A percentile compares a stretch with the other conserved stretches of the same genome.
These are phyloP conservation scores for Prunus campanulata DNA, from an alignment of 306 rosid genomes.

Conservation along the genomic window DNA sequence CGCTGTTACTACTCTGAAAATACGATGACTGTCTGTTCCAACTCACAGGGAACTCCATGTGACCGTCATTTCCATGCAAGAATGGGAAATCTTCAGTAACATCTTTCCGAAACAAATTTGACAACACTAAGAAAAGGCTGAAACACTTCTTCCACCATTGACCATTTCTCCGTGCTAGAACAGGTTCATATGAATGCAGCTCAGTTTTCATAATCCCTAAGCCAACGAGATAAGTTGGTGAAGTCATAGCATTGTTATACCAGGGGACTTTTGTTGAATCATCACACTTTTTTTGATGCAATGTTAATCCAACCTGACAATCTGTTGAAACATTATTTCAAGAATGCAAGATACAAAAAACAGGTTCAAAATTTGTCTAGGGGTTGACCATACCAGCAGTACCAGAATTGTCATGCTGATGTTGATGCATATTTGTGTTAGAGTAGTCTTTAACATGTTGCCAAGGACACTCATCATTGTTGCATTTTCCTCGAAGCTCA, in stretches of 20 bases:
- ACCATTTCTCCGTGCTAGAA: constrained; percentile 45
- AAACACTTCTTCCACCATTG: constrained; percentile 75
- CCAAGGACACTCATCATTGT: constrained; percentile 97
- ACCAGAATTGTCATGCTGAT: constrained; percentile 40
- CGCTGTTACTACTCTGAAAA: constrained; percentile 64
- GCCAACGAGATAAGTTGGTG: constrained; percentile 78
- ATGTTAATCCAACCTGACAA: constrained; percentile 39
- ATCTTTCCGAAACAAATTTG: constrained; percentile 53
- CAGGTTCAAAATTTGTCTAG: constrained; percentile 10
- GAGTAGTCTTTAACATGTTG: constrained; percentile 74
- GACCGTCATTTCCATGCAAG: constrained; percentile 51
- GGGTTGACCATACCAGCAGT: constrained; percentile 54
- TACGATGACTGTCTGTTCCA: constrained; percentile 65
- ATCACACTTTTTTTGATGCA: constrained; percentile 28
- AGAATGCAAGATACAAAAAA: constrained; percentile 15
- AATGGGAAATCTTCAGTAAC: constrained; percentile 41
- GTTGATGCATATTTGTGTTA: constrained; percentile 31
- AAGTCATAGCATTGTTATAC: constrained; percentile 33
- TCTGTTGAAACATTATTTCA: constrained; percentile 39
- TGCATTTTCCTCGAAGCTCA: constrained; percentile 99
- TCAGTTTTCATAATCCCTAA: constrained; percentile 65
- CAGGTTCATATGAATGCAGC: constrained; percentile 45
- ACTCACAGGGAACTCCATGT: constrained; percentile 62
- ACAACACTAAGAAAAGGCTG: constrained; percentile 60
- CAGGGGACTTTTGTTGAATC: constrained; percentile 44